A percentile compares a stretch with the other conserved stretches of the same genome.
Evolutionary conservation across 257 asterid species (phyloP).

Genomic region (Buddleja alternifolia): DNA sequence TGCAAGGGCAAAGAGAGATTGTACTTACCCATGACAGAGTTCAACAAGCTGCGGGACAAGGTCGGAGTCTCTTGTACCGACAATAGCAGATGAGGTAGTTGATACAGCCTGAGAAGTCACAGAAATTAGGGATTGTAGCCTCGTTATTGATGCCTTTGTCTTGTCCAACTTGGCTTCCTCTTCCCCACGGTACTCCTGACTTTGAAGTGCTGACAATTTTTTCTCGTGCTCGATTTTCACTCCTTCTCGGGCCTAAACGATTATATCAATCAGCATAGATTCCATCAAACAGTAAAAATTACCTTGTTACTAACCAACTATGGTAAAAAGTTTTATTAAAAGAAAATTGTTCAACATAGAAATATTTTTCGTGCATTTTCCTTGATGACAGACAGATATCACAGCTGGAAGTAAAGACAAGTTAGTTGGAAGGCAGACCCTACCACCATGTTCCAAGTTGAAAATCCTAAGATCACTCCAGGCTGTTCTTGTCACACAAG

Average conservation of each 20-base stretch:
- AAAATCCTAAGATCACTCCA: slow-evolving; percentile 40
- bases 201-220: slow-evolving; percentile 82
- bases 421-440: slow-evolving; percentile 47
- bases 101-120: slow-evolving; percentile 97
- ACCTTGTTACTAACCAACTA: background rate
- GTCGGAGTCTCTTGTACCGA: slow-evolving; percentile 76
- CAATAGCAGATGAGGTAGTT: slow-evolving; percentile 83
- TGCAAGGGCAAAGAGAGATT: background rate
- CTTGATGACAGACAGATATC: slow-evolving; percentile 29
- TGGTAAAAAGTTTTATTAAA: background rate
- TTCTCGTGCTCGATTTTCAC: slow-evolving; percentile 91
- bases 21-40: slow-evolving; percentile 91
- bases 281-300: too few species aligned
- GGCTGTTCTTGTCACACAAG: slow-evolving; percentile 43
- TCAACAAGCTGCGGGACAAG: slow-evolving; percentile 97
- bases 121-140: slow-evolving; percentile 83
- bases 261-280: slow-evolving; percentile 5
- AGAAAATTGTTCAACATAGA: slow-evolving; percentile 12
- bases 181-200: slow-evolving; percentile 79
- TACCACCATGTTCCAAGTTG: slow-evolving; percentile 45
- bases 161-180: slow-evolving; percentile 85
- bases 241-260: slow-evolving; percentile 83
- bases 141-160: slow-evolving; percentile 85
- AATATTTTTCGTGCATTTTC: slow-evolving; percentile 8
- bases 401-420: slow-evolving; percentile 37